Percentiles rank a stretch among this genome's conserved stretches.
Conservation (phyloP, 352 stramenopile species). For the Blastocystis sp. region DNA sequence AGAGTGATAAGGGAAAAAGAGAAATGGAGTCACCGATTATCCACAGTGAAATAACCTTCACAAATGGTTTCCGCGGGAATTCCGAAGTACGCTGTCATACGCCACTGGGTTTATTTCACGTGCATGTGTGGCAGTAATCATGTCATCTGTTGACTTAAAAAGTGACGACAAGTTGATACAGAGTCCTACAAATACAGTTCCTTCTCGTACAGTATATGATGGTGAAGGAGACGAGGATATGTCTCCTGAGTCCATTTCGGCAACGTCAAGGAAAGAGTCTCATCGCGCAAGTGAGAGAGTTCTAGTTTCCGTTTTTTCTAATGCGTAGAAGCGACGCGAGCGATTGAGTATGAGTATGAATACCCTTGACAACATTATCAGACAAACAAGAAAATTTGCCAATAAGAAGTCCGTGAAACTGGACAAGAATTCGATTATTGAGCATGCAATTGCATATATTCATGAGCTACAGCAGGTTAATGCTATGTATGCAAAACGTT, state of each 20-base stretch:
- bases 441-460: slow-evolving; percentile 63
- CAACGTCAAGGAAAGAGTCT: slow-evolving; percentile 31
- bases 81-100: no score
- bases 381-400: slow-evolving; percentile 16
- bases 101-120: background rate
- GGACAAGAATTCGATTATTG: slow-evolving; percentile 60
- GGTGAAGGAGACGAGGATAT: background rate
- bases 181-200: slow-evolving; percentile 27
- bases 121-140: background rate
- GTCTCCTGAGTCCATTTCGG: background rate
- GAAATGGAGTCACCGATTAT: no score
- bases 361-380: slow-evolving; percentile 11
- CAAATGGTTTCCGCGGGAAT: background rate
- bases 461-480: slow-evolving; percentile 49
- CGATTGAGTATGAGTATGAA: slow-evolving; percentile 47
- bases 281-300: slow-evolving; percentile 55
- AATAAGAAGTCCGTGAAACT: slow-evolving; percentile 63
- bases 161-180: background rate
- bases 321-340: slow-evolving; percentile 38
- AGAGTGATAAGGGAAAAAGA: no score
- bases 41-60: background rate
- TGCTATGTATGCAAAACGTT: slow-evolving; percentile 29
- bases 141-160: slow-evolving; percentile 23
- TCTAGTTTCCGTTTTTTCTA: background rate
- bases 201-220: background rate